Evolutionary conservation across 768 basidiomycete species (phyloP), one percentile per base, ranked within the genome.

Genomic region (Botryobasidium botryosum): DNA sequence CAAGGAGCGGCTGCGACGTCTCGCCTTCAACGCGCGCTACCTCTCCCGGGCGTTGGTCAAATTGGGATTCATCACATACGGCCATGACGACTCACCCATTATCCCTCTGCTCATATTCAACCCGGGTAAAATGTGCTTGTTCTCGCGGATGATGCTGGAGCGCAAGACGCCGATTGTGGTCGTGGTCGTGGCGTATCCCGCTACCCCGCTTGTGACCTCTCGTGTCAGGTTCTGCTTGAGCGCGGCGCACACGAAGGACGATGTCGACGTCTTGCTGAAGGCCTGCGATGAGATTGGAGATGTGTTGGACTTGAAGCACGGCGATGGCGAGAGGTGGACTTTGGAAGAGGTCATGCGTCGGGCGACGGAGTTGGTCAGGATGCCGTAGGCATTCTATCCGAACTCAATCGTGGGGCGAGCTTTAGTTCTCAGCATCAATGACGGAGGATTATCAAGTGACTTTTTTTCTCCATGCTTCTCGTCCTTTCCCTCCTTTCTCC

Each of bases 11-110:
- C 68, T 97, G 4, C 75, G 77, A 31, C 75, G 94, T 18, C 69
- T 99, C 31, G 88, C 91, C 1, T 99, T 99, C 71, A 97, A 97
- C 67, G 71, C 83, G 15, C 75, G 88, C 18, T 99, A 97, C 64
- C 77, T 99, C 40, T 79, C 82, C 51, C 71, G 71, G 4, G 92
- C 77, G 1, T 69, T 99, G 45, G 68, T 72, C 54, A 91, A 86
- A 56, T 75, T 99, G 27, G 94, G 94, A 0, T 99, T 99, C 69
- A 92, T 99, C 66, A 85, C 84, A 5, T 94, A 90, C 55, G 92
- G 92, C 0, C 77, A 85, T 61, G 72, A 77, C 28, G 77, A 86
- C 52, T 88, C 86, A 23, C 92, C 94, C 2, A 85, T 99, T 54
- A 80, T 97, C 3, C 92, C 94, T 0, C 66, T 97, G 36, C 67